These are phyloP conservation scores for Talaromyces adpressus DNA, from an alignment of 495 filamentous ascomycete genomes.

Conservation along the genomic window DNA sequence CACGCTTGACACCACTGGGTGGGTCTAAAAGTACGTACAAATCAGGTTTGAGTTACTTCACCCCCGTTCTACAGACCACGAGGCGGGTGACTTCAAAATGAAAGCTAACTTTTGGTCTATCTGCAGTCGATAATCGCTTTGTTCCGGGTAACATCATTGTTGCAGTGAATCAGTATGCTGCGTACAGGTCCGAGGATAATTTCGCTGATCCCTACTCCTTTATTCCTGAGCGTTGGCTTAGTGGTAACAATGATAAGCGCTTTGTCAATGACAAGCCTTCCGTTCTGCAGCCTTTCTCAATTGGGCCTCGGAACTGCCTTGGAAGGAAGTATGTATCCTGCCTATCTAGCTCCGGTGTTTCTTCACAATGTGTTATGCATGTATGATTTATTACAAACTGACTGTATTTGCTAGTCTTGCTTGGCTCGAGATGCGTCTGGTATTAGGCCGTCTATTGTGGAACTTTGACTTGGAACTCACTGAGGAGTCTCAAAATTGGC, in stretches of 20 bases:
- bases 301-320: constrained; percentile 35
- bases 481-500: constrained; percentile 11
- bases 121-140: background rate
- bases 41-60: background rate
- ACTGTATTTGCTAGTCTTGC: constrained; percentile 9
- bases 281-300: constrained; percentile 33
- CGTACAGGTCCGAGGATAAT: constrained; percentile 25
- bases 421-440: constrained; percentile 14
- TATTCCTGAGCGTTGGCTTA: constrained; percentile 41
- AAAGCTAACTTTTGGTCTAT: background rate
- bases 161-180: background rate
- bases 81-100: background rate
- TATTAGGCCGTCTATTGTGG: constrained; percentile 14
- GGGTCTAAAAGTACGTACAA: background rate
- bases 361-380: background rate
- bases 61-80: background rate
- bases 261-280: constrained; percentile 29
- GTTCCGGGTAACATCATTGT: background rate
- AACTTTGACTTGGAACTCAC: constrained; percentile 14
- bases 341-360: background rate
- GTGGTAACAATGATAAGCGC: constrained; percentile 13
- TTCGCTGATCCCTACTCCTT: constrained; percentile 32
- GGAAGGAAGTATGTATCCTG: constrained; percentile 30
- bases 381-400: background rate
- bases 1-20: background rate